These are phyloP conservation scores for Globisporangium cylindrosporum DNA, from an alignment of 352 stramenopile genomes.

Conservation along the genomic window DNA sequence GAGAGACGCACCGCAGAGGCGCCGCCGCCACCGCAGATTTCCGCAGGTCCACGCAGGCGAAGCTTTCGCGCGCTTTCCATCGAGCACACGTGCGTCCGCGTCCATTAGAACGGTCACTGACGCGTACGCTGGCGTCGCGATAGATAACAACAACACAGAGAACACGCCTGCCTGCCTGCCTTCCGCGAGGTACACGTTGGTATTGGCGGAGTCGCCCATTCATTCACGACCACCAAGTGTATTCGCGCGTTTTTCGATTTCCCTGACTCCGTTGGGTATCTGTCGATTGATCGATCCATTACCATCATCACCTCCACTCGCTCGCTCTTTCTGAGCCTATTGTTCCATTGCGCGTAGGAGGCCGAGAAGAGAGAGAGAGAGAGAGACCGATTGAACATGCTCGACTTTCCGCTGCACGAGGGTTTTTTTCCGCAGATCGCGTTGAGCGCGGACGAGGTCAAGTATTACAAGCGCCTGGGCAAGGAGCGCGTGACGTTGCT, in stretches of 20 bases:
- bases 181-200: too few species aligned
- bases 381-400: constrained; percentile 8
- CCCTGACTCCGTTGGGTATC: neutral
- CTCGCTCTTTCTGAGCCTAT: constrained; percentile 6
- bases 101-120: neutral
- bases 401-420: constrained; percentile 58
- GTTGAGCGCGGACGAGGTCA: constrained; percentile 66
- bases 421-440: constrained; percentile 81
- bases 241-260: neutral
- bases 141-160: too few species aligned
- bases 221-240: neutral
- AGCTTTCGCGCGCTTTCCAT: neutral
- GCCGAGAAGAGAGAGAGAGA: neutral
- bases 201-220: too few species aligned
- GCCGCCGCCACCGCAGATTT: neutral
- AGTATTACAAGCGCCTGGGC: constrained; percentile 67
- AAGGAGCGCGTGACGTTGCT: constrained; percentile 67
- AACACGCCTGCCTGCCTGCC: too few species aligned
- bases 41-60: neutral
- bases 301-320: neutral
- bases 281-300: neutral
- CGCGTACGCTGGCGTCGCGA: neutral
- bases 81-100: neutral
- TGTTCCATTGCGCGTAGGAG: constrained; percentile 4
- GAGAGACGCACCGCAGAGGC: neutral